A percentile compares a stretch with the other conserved stretches of the same genome.
These are phyloP conservation scores for Leccinum obscurum DNA, from an alignment of 768 basidiomycete genomes.

Conservation along the genomic window DNA sequence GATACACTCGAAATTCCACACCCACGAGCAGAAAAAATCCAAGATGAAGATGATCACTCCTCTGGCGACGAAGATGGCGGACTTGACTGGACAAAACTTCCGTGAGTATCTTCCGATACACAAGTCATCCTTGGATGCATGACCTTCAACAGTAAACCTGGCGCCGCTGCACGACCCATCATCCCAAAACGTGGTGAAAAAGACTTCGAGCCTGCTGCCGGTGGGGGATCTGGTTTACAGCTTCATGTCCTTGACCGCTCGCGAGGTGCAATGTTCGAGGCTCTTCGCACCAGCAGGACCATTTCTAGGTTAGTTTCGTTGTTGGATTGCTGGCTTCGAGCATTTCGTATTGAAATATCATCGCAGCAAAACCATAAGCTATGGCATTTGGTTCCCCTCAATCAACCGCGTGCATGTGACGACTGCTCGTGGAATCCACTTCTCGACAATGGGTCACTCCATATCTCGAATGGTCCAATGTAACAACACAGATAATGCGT, in stretches of 20 bases:
- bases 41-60: conserved; percentile 43
- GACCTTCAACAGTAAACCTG: conserved; percentile 20
- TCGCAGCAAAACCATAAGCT: conserved; percentile 72
- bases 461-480: conserved; percentile 47
- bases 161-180: conserved; percentile 50
- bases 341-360: not conserved
- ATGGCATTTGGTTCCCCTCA: conserved; percentile 76
- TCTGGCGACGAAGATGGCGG: conserved; percentile 76
- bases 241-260: conserved; percentile 77
- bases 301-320: conserved; percentile 63
- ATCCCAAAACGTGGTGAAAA: conserved; percentile 98
- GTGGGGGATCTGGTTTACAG: conserved; percentile 72
- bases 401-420: conserved; percentile 67
- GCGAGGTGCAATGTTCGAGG: conserved; percentile 84
- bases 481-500: conserved; percentile 28
- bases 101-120: conserved; percentile 40
- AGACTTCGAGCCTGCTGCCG: conserved; percentile 83
- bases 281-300: conserved; percentile 69
- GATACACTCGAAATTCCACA: conserved; percentile 53
- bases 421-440: conserved; percentile 78
- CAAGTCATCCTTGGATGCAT: conserved; percentile 7
- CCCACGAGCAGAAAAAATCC: conserved; percentile 13
- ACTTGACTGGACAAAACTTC: conserved; percentile 80
- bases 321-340: not conserved
- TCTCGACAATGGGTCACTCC: conserved; percentile 80